These are phyloP conservation scores for Przewalskia tangutica DNA, from an alignment of 257 asterid species.

Conservation along the genomic window DNA sequence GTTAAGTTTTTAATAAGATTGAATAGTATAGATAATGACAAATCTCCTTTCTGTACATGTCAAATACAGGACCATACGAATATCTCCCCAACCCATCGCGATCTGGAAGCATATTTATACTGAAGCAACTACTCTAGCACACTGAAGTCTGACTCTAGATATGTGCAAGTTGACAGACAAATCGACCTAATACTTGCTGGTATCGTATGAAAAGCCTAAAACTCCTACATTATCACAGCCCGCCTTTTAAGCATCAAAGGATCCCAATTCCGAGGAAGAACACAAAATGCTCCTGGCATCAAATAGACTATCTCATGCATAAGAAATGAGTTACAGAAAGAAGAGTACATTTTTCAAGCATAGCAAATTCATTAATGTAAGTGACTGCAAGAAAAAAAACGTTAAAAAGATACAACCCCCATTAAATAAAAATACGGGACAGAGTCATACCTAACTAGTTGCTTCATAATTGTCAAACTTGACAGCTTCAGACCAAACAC, in stretches of 20 bases:
- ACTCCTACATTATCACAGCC: neutral
- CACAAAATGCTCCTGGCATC: neutral
- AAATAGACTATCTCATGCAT: neutral
- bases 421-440: neutral
- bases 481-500: constrained; percentile 79
- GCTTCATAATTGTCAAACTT: constrained; percentile 74
- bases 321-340: neutral
- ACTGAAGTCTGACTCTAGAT: neutral
- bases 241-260: neutral
- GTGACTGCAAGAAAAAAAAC: neutral
- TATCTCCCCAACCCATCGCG: neutral
- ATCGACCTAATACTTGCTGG: neutral
- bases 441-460: constrained; percentile 53
- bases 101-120: neutral
- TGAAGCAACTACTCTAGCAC: neutral
- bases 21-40: neutral
- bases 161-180: neutral
- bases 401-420: neutral
- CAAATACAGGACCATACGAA: neutral
- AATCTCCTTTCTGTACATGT: neutral
- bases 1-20: neutral
- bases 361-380: neutral
- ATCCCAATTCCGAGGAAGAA: neutral
- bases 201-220: neutral
- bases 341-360: neutral